A percentile compares a stretch with the other conserved stretches of the same genome.
phyloP scores from a whole-genome alignment of 2,329 filamentous ascomycete genomes.

The Cryphonectria naterciae region DNA sequence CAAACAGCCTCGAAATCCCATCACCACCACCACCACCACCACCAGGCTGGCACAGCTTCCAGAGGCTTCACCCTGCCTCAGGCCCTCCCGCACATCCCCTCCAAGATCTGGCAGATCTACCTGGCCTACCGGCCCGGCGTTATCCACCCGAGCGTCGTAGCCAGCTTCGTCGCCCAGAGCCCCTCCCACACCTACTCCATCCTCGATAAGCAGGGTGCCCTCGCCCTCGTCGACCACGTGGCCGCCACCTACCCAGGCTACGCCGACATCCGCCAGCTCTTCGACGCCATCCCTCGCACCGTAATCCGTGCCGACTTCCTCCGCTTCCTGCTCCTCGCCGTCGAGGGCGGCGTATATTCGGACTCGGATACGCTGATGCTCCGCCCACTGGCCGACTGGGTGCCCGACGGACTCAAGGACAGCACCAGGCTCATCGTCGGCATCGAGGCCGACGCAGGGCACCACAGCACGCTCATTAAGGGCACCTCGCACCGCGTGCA shows the following conservation, averaged over 20 bases:
- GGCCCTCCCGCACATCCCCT: conserved; percentile 30
- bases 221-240: conserved; percentile 28
- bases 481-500: conserved; percentile 39
- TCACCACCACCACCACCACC: background rate
- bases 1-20: background rate
- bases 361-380: conserved; percentile 64
- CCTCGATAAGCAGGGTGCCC: conserved; percentile 31
- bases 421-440: conserved; percentile 37
- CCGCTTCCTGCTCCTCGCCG: conserved; percentile 37
- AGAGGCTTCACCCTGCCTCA: background rate
- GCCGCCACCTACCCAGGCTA: conserved; percentile 27
- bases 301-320: conserved; percentile 33
- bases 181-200: conserved; percentile 32
- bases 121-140: conserved; percentile 27
- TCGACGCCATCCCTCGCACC: conserved; percentile 28
- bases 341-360: conserved; percentile 53
- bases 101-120: conserved; percentile 36
- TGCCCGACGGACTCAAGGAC: conserved; percentile 31
- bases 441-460: conserved; percentile 38
- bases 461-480: background rate
- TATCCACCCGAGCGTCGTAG: conserved; percentile 19
- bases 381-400: conserved; percentile 47
- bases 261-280: conserved; percentile 27
- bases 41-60: background rate
- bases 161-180: conserved; percentile 29